Evolutionary conservation across 805 yeast species (phyloP).

Genomic region (Candida takata): DNA sequence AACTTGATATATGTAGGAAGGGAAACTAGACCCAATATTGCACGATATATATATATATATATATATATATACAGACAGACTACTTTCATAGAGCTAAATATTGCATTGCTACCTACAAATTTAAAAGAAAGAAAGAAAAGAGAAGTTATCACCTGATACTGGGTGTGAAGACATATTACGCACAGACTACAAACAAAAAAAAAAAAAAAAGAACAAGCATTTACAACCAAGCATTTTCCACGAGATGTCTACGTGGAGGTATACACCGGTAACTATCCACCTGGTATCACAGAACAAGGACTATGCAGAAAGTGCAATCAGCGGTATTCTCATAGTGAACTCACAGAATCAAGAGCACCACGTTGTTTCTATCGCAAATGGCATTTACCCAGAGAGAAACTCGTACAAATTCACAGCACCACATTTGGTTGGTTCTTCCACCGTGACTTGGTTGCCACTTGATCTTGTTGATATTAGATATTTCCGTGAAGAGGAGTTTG

Average conservation of each 20-base stretch:
- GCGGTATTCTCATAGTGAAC: conserved; percentile 20
- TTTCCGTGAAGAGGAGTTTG: conserved; percentile 1
- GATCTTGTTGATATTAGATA: conserved; percentile 4
- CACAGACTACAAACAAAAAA: too few species aligned
- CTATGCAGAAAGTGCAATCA: conserved; percentile 11
- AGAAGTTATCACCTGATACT: too few species aligned
- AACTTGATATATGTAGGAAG: too few species aligned
- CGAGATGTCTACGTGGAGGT: conserved; percentile 17
- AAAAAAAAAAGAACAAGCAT: too few species aligned
- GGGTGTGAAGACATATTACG: too few species aligned
- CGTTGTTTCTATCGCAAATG: conserved; percentile 14
- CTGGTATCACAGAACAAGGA: conserved; percentile 5
- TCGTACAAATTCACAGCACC: conserved; percentile 12
- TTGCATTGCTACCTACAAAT: too few species aligned
- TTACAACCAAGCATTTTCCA: too few species aligned
- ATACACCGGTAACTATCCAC: conserved; percentile 23
- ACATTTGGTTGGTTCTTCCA: conserved; percentile 8
- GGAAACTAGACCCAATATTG: too few species aligned
- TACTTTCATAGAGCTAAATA: too few species aligned
- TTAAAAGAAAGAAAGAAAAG: too few species aligned
- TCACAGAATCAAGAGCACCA: conserved; percentile 8
- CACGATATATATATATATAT: too few species aligned
- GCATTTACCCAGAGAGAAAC: conserved; percentile 11
- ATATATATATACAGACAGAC: too few species aligned
- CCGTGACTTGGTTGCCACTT: conserved; percentile 16